Percentiles rank a stretch among this genome's conserved stretches.
phyloP scores from a whole-genome alignment of 805 yeast species.

The Candida hungchunana region DNA sequence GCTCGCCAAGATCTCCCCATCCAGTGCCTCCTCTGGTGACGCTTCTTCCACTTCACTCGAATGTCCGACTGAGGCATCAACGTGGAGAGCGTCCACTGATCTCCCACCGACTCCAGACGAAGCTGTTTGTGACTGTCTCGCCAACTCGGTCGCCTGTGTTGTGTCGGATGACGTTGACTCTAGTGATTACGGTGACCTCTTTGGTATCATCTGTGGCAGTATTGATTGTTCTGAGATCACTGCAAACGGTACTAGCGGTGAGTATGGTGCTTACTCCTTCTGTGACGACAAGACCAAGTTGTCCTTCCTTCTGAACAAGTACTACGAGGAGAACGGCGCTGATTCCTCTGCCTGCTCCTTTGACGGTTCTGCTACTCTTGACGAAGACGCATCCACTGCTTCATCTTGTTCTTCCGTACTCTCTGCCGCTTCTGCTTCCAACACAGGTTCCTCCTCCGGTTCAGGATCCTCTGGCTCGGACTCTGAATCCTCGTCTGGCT shows the following conservation, averaged over 20 bases:
- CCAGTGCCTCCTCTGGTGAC: constrained; percentile 36
- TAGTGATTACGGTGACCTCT: constrained; percentile 58
- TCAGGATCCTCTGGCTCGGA: constrained; percentile 24
- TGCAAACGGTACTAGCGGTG: constrained; percentile 59
- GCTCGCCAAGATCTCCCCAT: constrained; percentile 50
- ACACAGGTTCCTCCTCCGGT: constrained; percentile 32
- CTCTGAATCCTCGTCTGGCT: constrained; percentile 10
- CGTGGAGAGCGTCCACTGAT: constrained; percentile 64
- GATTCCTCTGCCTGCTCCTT: constrained; percentile 61
- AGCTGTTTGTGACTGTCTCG: constrained; percentile 61
- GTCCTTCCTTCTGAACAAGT: constrained; percentile 60
- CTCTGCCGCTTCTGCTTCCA: constrained; percentile 32
- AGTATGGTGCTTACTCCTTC: constrained; percentile 69
- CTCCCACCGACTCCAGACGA: constrained; percentile 79
- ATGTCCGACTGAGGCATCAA: constrained; percentile 47
- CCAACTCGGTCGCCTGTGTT: constrained; percentile 52
- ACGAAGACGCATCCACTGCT: constrained; percentile 36
- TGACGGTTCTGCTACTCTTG: constrained; percentile 60
- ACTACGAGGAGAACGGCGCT: constrained; percentile 50
- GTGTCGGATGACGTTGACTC: constrained; percentile 45
- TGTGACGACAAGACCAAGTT: constrained; percentile 70
- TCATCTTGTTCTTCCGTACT: constrained; percentile 34
- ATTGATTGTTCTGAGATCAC: constrained; percentile 59
- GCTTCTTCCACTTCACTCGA: constrained; percentile 32
- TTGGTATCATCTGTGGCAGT: constrained; percentile 50